These are phyloP conservation scores for Tylopilus intermedius DNA, from an alignment of 768 basidiomycete genomes.

Conservation along the genomic window DNA sequence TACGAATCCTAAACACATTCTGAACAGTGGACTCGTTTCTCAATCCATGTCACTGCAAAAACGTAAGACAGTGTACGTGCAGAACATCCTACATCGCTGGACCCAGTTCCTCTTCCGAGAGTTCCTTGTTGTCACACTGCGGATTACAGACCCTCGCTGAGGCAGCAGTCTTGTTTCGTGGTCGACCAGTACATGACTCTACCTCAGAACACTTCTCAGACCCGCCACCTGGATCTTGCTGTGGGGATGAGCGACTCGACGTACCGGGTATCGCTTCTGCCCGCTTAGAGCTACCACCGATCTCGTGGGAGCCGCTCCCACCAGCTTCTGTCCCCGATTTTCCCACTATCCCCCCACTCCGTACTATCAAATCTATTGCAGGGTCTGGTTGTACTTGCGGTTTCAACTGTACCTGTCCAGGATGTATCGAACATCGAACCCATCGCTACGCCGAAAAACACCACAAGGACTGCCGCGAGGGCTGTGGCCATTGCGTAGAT, in stretches of 20 bases:
- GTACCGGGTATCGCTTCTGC: background rate
- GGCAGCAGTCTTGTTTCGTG: slow-evolving; percentile 28
- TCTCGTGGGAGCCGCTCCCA: slow-evolving; percentile 28
- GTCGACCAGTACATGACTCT: slow-evolving; percentile 6
- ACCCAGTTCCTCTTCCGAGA: slow-evolving; percentile 2
- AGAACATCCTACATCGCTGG: slow-evolving; percentile 8
- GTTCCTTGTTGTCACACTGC: slow-evolving; percentile 3
- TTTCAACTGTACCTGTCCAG: slow-evolving; percentile 63
- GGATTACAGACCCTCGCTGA: slow-evolving; percentile 36
- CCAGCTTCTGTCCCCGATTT: slow-evolving; percentile 39
- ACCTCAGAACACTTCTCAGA: slow-evolving; percentile 2
- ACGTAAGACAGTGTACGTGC: slow-evolving; percentile 54
- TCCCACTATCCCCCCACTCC: slow-evolving; percentile 56
- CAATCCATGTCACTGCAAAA: slow-evolving; percentile 61
- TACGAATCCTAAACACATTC: background rate
- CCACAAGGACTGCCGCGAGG: slow-evolving; percentile 39
- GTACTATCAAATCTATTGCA: slow-evolving; percentile 52
- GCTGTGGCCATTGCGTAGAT: slow-evolving; percentile 64
- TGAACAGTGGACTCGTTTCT: slow-evolving; percentile 52
- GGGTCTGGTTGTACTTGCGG: slow-evolving; percentile 74
- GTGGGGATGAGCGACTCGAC: background rate
- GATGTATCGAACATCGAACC: slow-evolving; percentile 68
- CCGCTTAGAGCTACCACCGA: slow-evolving; percentile 48
- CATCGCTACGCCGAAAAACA: slow-evolving; percentile 37
- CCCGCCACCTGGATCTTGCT: slow-evolving; percentile 22